Conservation (phyloP, 2,329 filamentous ascomycete species). For the Monosporascus sp. region DNA sequence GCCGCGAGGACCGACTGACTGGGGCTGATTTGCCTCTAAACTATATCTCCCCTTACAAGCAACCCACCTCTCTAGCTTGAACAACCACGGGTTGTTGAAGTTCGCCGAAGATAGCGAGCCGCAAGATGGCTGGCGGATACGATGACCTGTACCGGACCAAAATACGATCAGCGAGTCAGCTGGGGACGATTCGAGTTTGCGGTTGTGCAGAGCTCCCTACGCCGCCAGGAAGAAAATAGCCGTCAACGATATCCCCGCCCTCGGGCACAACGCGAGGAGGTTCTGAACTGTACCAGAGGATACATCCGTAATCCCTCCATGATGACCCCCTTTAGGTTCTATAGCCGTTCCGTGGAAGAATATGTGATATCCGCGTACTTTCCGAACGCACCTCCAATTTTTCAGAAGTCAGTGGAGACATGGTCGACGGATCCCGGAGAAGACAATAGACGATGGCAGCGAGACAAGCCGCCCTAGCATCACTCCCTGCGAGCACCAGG, state of each 20-base stretch:
- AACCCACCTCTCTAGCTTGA: constrained; percentile 14
- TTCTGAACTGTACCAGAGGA: constrained; percentile 2
- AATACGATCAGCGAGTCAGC: not conserved
- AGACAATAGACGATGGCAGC: constrained; percentile 11
- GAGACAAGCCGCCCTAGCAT: constrained; percentile 12
- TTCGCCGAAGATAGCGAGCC: constrained; percentile 7
- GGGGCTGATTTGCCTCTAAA: constrained; percentile 10
- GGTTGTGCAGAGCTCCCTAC: not conserved
- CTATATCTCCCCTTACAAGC: constrained; percentile 1
- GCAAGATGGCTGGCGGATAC: constrained; percentile 10
- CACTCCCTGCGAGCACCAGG: constrained; percentile 18
- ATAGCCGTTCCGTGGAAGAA: not conserved
- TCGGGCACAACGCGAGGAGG: constrained; percentile 4
- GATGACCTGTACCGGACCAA: not conserved
- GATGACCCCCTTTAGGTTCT: constrained; percentile 5
- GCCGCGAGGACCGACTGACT: constrained; percentile 4
- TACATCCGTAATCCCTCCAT: constrained; percentile 7
- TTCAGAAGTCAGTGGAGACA: constrained; percentile 7
- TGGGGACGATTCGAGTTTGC: not conserved
- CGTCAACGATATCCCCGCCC: constrained; percentile 7
- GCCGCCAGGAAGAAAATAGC: constrained; percentile 8
- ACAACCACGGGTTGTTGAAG: constrained; percentile 9
- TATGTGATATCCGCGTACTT: constrained; percentile 4
- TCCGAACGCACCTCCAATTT: constrained; percentile 8
- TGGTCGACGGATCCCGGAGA: constrained; percentile 5